Evolutionary conservation across 805 yeast genomes (phyloP).

Genomic region (Kodamaea jinghongensis): DNA sequence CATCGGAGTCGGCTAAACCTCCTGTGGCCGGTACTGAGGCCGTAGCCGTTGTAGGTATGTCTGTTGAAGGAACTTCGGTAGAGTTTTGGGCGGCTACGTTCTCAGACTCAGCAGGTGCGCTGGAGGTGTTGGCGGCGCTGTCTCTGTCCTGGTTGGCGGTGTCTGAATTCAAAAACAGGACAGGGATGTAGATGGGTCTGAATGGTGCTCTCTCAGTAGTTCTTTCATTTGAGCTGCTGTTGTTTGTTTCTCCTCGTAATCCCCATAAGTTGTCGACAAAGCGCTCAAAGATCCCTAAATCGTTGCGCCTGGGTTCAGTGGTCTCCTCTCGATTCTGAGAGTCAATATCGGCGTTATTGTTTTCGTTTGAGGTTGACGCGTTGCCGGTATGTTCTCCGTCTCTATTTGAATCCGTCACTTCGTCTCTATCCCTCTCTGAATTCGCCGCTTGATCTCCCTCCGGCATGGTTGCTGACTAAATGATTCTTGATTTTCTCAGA

Average conservation of each 20-base stretch:
- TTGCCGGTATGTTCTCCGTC: too few species aligned
- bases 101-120: too few species aligned
- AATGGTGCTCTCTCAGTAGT: slow-evolving; percentile 1
- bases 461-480: slow-evolving; percentile 1
- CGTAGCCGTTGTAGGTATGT: slow-evolving; percentile 1
- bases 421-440: neutral
- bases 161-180: slow-evolving; percentile 5
- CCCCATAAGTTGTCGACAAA: slow-evolving; percentile 23
- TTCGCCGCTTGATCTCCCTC: neutral
- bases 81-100: too few species aligned
- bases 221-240: slow-evolving; percentile 2
- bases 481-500: neutral
- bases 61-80: too few species aligned
- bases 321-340: too few species aligned
- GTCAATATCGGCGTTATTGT: too few species aligned
- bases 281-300: slow-evolving; percentile 21
- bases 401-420: neutral
- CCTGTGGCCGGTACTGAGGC: slow-evolving; percentile 10
- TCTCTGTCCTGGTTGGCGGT: slow-evolving; percentile 4
- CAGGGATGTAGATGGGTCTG: slow-evolving; percentile 8
- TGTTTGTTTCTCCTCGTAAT: neutral
- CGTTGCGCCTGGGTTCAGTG: slow-evolving; percentile 4
- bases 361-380: too few species aligned
- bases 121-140: neutral
- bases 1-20: slow-evolving; percentile 6